Evolutionary conservation across 768 basidiomycete species (phyloP), one percentile per base, ranked within the genome.

Genomic region (Leccinum uliginosum): DNA sequence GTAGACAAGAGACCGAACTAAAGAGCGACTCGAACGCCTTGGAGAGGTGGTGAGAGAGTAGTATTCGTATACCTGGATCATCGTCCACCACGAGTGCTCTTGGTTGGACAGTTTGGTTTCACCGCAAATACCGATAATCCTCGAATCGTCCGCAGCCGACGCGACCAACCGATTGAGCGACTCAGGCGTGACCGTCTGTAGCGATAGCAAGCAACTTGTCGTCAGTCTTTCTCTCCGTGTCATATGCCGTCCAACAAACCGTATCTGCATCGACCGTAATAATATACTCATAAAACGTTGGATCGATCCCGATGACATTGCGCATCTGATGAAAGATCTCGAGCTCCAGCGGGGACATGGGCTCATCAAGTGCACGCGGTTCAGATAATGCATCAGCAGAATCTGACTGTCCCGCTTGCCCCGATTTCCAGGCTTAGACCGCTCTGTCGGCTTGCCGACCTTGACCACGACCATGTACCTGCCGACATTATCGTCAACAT

Each of bases 311-410:
- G 61, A 98, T 96, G 57, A 97, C 92, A 62, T 98, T 98, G 52
- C 93, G 83, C 93, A 97, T 96, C 72, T 98, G 94, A 71, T 98
- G 94, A 66, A 93, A 96, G 50, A 98, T 85, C 72, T 98, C 94
- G 51, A 98, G 76, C 69, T 98, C 94, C 61, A 98, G 72, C 1
- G 94, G 94, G 4, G 84, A 87, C 94, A 98, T 98, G 0, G 94
- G 88, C 3, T 85, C 79, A 69, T 97, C 93, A 66, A 97, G 71
- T 97, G 94, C 7, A 97, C 93, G 21, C 91, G 79, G 69, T 96
- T 97, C 59, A 96, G 80, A 68, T 93, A 96, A 63, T 92, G 91
- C 79, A 96, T 80, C 49, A 97, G 67, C 38, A 94, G 67, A 65
- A 96, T 94, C 67, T 97, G 93, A 71, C 89, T 92, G 72, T 97